Base-by-base conservation (phyloP, 257 asterid genomes). In the Catharanthus roseus region DNA sequence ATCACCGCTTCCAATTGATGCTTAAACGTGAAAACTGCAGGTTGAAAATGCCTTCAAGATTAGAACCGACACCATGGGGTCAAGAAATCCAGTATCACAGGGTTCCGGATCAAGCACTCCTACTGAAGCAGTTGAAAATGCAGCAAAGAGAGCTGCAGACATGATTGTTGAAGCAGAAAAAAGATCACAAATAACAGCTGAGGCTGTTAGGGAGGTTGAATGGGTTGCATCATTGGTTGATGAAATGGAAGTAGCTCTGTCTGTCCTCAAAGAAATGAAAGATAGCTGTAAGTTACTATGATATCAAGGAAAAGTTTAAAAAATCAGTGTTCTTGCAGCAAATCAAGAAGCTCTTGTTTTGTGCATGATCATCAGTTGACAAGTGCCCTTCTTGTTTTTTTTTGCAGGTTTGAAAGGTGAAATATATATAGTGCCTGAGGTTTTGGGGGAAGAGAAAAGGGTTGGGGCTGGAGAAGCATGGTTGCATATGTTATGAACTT, bases 141-240 rank as follows among this genome's bases (percentile, higher is more conserved):
- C 80, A 39, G 79, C 85, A 65, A 53, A 58, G 62, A 60, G 26
- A 70, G 87, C 89, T 75, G 89, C 90, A 50, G 65, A 76, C 34
- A 42, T 42, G 69, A 55, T 88, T 72, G 83, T 81, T 4, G 87
- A 82, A 76, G 89, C 95, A 51, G 89, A 88, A 79, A 58, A 82
- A 54, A 82, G 72, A 72, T 73, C 77, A 0, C 62, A 73, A 44
- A 45, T 77, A 44, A 88, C 83, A 68, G 86, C 87, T 72, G 86
- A 79, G 62, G 88, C 88, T 6, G 82, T 77, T 68, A 49, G 51
- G 47, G 89, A 86, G 73, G 79, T 78, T 44, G 95, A 81, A 60
- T 75, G 84, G 74, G 53, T 81, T 75, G 56, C 78, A n/a, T 74
- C 54, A 34, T 70, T 84, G 84, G 85, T 83, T 42, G 89, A 83